phyloP scores from a whole-genome alignment of 1,139 yeast species.

The Kodamaea arcana region DNA sequence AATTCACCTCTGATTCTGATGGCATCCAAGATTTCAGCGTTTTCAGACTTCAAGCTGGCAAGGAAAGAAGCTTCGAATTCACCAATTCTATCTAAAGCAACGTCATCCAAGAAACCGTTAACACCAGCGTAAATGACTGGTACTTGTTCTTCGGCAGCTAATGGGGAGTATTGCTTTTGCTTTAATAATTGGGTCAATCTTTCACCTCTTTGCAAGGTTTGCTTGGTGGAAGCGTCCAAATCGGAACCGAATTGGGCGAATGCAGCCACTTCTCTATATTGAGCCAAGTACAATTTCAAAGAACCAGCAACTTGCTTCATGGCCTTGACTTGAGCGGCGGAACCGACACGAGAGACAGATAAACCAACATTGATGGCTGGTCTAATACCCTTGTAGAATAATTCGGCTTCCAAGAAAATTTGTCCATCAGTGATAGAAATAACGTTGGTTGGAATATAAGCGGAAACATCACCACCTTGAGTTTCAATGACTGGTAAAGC shows the following conservation, averaged over 20 bases:
- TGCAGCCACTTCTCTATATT: slow-evolving; percentile 99
- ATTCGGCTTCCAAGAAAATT: slow-evolving; percentile 98
- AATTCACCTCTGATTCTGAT: slow-evolving; percentile 89
- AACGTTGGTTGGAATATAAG: slow-evolving; percentile 95
- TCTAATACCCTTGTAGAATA: slow-evolving; percentile 99
- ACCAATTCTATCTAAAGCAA: slow-evolving; percentile 82
- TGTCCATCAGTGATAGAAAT: slow-evolving; percentile 97
- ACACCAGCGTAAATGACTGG: slow-evolving; percentile 99
- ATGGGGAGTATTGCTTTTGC: slow-evolving; percentile 96
- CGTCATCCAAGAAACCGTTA: slow-evolving; percentile 93
- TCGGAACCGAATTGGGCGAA: slow-evolving; percentile 99
- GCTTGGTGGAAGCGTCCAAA: slow-evolving; percentile 99
- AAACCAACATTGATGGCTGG: slow-evolving; percentile 99
- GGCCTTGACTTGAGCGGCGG: slow-evolving; percentile 99
- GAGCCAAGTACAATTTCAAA: slow-evolving; percentile 99
- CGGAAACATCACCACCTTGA: slow-evolving; percentile 99
- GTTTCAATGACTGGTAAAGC: slow-evolving; percentile 97
- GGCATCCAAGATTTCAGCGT: slow-evolving; percentile 75
- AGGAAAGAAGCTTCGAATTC: slow-evolving; percentile 93
- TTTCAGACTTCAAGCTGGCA: slow-evolving; percentile 87
- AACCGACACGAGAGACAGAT: slow-evolving; percentile 99
- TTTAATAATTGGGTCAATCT: slow-evolving; percentile 98
- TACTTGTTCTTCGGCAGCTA: slow-evolving; percentile 98
- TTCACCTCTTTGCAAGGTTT: slow-evolving; percentile 99
- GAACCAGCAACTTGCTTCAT: slow-evolving; percentile 99